Evolutionary conservation across 768 basidiomycete species (phyloP).

Genomic region (Tylopilus cervinicoccineus): DNA sequence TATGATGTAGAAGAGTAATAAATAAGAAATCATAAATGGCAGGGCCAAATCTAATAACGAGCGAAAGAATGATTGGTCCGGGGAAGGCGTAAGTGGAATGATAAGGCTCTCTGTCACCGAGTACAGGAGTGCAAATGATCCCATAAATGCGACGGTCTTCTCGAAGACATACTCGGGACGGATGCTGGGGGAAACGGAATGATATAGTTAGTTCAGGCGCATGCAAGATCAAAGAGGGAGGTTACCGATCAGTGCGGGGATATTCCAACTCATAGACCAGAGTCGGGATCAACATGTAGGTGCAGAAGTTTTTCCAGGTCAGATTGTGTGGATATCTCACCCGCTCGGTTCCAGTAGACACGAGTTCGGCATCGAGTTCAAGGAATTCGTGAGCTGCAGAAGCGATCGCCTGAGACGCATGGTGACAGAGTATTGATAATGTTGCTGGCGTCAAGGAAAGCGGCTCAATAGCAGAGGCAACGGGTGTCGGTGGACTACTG

Average conservation of each 20-base stretch:
- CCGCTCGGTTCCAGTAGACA: slow-evolving; percentile 59
- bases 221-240: slow-evolving; percentile 3
- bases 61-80: slow-evolving; percentile 67
- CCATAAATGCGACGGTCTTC: slow-evolving; percentile 82
- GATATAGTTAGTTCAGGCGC: not conserved
- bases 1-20: slow-evolving; percentile 82
- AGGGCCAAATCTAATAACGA: slow-evolving; percentile 82
- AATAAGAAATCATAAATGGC: slow-evolving; percentile 91
- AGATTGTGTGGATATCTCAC: slow-evolving; percentile 86
- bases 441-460: slow-evolving; percentile 12
- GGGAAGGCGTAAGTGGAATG: slow-evolving; percentile 70
- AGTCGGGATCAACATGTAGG: slow-evolving; percentile 86
- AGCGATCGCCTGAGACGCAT: slow-evolving; percentile 63
- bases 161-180: slow-evolving; percentile 53
- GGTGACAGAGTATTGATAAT: slow-evolving; percentile 51
- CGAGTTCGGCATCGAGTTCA: slow-evolving; percentile 73
- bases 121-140: slow-evolving; percentile 92
- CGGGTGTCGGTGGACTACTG: slow-evolving; percentile 3
- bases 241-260: slow-evolving; percentile 80
- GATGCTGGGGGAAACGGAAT: slow-evolving; percentile 17
- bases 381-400: slow-evolving; percentile 70
- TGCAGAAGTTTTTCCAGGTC: slow-evolving; percentile 72
- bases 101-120: slow-evolving; percentile 95
- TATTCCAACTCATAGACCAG: slow-evolving; percentile 97
- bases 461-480: slow-evolving; percentile 6